Base-by-base conservation (phyloP, 164 flowering plant genomes). In the Stephania yunnanensis region DNA sequence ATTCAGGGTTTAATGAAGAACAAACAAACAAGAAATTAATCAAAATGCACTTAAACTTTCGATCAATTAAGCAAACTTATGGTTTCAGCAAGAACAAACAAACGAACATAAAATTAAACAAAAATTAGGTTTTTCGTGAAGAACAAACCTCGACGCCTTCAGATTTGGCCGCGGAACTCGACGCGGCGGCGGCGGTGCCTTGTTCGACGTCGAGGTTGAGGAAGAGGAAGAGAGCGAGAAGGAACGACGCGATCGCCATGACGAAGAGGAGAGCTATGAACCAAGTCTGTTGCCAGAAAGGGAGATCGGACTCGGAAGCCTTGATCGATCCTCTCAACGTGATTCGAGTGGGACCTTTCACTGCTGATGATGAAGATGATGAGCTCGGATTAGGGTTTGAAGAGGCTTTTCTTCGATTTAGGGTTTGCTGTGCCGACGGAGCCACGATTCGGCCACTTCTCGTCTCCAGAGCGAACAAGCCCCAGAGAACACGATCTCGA, bases 231-330 rank as follows among this genome's bases (percentile, higher is more conserved):
- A 91, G 17, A 44, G 98, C 89, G 68, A 96, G 80, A 44, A 79
- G 84, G 72, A 96, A 88, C 82, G 90, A 90, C 3, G 84, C 82
- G 20, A 94, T 10, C 0, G 94, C 97, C 98, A 96, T 94, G 46
- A 82, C 61, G 46, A 94, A 76, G 19, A 94, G 88, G 45, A 89
- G 72, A 10, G 71, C 74, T 1, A 96, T 84, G 82, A 94, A 96
- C 98, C 98, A 96, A 74, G 86, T 91, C 73, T 78, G 90, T 44
- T 91, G 94, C 92, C 93, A 95, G 78, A 95, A 90, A 0, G 98
- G 98, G 8, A 83, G 74, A 70, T 81, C 87, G 13, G 84, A 80
- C 20, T 79, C 19, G 68, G 88, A 68, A 5, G 70, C 5, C 44
- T 46, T 65, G 0, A 65, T 31, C 25, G 90, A 75, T 70, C 85